Evolutionary conservation across 1,139 yeast species (phyloP).

Genomic region (Ogataea hybrid): DNA sequence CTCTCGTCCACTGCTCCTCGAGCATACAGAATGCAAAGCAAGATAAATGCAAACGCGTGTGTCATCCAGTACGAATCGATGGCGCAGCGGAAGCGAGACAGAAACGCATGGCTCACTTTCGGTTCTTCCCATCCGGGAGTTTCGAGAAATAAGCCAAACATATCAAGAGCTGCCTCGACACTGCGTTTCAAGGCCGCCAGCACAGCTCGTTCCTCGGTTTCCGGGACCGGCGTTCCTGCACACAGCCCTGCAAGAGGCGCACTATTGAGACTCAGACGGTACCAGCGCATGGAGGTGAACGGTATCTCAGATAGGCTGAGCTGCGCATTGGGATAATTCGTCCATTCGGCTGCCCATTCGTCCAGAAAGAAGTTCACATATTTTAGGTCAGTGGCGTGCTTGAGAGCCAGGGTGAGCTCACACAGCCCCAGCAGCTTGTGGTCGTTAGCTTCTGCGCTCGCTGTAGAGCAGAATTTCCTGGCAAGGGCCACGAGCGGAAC

Average conservation of each 20-base stretch:
- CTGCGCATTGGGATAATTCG: slow-evolving; percentile 1
- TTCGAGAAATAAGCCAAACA: slow-evolving; percentile 15
- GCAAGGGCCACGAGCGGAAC: slow-evolving; percentile 15
- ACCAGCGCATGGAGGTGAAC: slow-evolving; percentile 21
- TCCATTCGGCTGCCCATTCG: slow-evolving; percentile 16
- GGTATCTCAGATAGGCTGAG: slow-evolving; percentile 13
- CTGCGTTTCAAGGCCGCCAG: slow-evolving; percentile 14
- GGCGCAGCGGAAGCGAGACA: slow-evolving; percentile 7
- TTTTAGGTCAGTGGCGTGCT: background rate
- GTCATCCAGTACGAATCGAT: slow-evolving; percentile 22
- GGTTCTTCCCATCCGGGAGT: too few species aligned
- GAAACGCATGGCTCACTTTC: background rate
- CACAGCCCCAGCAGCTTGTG: slow-evolving; percentile 15
- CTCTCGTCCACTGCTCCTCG: slow-evolving; percentile 19
- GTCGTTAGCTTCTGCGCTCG: slow-evolving; percentile 12
- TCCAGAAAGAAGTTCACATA: slow-evolving; percentile 14
- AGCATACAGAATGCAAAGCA: slow-evolving; percentile 15
- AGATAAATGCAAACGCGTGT: slow-evolving; percentile 17
- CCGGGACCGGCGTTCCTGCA: slow-evolving; percentile 4
- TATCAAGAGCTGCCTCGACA: slow-evolving; percentile 17
- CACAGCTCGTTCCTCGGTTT: slow-evolving; percentile 11
- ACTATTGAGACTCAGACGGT: slow-evolving; percentile 13
- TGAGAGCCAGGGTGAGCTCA: slow-evolving; percentile 14
- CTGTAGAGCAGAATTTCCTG: slow-evolving; percentile 7
- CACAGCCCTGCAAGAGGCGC: slow-evolving; percentile 12